Evolutionary conservation across 2,329 filamentous ascomycete genomes (phyloP).

Genomic region (Monilinia laxa): DNA sequence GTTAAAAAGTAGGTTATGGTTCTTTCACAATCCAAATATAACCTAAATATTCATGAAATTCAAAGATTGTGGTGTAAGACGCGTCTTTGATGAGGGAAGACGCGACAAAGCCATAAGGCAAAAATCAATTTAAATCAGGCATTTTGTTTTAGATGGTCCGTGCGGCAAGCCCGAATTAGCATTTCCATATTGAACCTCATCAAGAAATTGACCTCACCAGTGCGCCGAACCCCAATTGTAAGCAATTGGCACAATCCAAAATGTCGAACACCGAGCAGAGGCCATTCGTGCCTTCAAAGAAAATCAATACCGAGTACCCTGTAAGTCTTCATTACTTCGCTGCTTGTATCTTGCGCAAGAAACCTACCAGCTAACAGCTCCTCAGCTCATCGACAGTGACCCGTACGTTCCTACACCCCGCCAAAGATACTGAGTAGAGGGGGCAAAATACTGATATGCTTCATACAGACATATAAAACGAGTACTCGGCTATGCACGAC

Average conservation of each 20-base stretch:
- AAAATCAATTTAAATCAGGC: slow-evolving; percentile 21
- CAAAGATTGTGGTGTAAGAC: neutral
- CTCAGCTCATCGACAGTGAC: slow-evolving; percentile 96
- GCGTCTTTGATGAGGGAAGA: slow-evolving; percentile 20
- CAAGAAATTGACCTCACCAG: slow-evolving; percentile 22
- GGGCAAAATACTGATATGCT: slow-evolving; percentile 35
- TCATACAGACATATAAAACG: slow-evolving; percentile 77
- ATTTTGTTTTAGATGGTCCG: neutral
- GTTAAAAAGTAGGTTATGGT: too few relatives aligned
- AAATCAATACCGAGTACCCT: slow-evolving; percentile 78
- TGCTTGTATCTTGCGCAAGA: neutral
- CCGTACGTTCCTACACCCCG: slow-evolving; percentile 62
- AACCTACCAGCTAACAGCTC: slow-evolving; percentile 38
- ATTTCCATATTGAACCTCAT: slow-evolving; percentile 24
- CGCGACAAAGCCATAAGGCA: slow-evolving; percentile 19
- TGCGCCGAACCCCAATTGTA: slow-evolving; percentile 24
- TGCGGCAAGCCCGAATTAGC: slow-evolving; percentile 18
- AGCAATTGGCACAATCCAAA: slow-evolving; percentile 39
- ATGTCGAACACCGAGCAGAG: slow-evolving; percentile 42
- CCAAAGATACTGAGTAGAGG: neutral
- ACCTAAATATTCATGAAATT: neutral
- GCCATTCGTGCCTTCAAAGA: slow-evolving; percentile 71
- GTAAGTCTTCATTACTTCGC: slow-evolving; percentile 54
- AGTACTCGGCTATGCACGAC: slow-evolving; percentile 82
- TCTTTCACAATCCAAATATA: neutral